A percentile compares a stretch with the other conserved stretches of the same genome.
Evolutionary conservation across 139 green algal genomes (phyloP).

Genomic region (Nannochloris sp.): DNA sequence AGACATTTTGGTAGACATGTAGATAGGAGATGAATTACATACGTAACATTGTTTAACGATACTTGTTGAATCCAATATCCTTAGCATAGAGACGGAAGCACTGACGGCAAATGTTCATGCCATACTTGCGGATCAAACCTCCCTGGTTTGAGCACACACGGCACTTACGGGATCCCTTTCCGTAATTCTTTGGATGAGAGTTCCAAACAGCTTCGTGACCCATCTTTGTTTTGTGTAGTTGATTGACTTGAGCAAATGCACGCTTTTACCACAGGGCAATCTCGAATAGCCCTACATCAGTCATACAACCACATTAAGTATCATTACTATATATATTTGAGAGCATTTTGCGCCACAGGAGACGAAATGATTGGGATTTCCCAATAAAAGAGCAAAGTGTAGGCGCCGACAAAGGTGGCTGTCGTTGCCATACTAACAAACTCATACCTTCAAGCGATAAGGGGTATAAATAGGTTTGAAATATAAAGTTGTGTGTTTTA

Average conservation of each 20-base stretch:
- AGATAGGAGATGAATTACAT: neutral
- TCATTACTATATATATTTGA: neutral
- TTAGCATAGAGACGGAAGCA: conserved; percentile 42
- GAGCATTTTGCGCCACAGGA: neutral
- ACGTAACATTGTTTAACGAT: conserved; percentile 13
- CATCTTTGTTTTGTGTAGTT: conserved; percentile 58
- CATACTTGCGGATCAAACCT: conserved; percentile 98
- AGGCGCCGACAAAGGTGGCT: too few relatives aligned
- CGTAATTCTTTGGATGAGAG: conserved; percentile 85
- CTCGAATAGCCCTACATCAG: conserved; percentile 13
- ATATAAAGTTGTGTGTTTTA: neutral
- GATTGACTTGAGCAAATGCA: conserved; percentile 1
- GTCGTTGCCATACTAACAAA: neutral
- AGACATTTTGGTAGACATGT: conserved; percentile 5
- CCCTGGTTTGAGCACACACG: conserved; percentile 94
- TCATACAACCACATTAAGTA: neutral
- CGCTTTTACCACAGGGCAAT: conserved; percentile 37
- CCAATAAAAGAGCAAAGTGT: neutral
- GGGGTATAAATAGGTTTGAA: conserved; percentile 9
- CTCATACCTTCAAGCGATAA: conserved; percentile 5
- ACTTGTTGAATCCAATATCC: conserved; percentile 23
- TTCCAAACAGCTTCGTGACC: conserved; percentile 91
- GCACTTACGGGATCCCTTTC: conserved; percentile 76
- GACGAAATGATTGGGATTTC: neutral
- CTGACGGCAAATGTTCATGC: conserved; percentile 97